phyloP scores from a whole-genome alignment of 1,284 basidiomycete species.

The Vanrija sp. region DNA sequence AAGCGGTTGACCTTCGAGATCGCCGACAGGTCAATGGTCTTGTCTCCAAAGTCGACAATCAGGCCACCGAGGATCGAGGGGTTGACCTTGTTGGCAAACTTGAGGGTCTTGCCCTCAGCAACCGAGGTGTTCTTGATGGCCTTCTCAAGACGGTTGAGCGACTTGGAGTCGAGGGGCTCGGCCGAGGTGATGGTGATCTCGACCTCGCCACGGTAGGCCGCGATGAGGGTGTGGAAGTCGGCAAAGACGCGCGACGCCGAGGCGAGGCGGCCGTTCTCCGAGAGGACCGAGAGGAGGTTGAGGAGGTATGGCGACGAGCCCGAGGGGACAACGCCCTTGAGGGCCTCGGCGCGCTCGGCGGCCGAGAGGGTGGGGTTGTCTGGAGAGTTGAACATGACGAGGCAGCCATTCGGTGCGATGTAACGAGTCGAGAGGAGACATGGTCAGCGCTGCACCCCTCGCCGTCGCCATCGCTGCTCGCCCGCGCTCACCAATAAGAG shows the following conservation, averaged over 20 bases:
- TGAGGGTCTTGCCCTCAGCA: conserved; percentile 79
- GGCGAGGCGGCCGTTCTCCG: conserved; percentile 86
- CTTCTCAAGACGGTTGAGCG: conserved; percentile 72
- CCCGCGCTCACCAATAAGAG: conserved; percentile 59
- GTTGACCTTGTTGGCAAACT: conserved; percentile 90
- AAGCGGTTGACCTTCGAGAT: conserved; percentile 89
- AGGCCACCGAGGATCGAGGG: conserved; percentile 81
- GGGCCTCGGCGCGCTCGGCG: conserved; percentile 67
- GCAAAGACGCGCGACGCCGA: conserved; percentile 84
- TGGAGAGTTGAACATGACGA: conserved; percentile 14
- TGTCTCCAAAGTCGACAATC: conserved; percentile 96
- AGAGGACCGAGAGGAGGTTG: conserved; percentile 87
- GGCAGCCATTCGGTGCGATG: no score
- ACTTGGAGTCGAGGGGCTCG: conserved; percentile 64
- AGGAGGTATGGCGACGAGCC: conserved; percentile 74
- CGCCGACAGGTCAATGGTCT: conserved; percentile 89
- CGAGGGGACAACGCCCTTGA: conserved; percentile 63
- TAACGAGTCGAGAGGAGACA: background rate
- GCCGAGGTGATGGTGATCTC: conserved; percentile 90
- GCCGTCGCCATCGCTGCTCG: background rate
- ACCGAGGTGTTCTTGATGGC: conserved; percentile 77
- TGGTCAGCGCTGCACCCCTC: background rate
- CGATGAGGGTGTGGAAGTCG: conserved; percentile 85
- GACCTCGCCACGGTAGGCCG: conserved; percentile 88
- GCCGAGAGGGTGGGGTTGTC: conserved; percentile 83